These are phyloP conservation scores for Rhodotorula sp. DNA, from an alignment of 1,284 basidiomycete species.

Conservation along the genomic window DNA sequence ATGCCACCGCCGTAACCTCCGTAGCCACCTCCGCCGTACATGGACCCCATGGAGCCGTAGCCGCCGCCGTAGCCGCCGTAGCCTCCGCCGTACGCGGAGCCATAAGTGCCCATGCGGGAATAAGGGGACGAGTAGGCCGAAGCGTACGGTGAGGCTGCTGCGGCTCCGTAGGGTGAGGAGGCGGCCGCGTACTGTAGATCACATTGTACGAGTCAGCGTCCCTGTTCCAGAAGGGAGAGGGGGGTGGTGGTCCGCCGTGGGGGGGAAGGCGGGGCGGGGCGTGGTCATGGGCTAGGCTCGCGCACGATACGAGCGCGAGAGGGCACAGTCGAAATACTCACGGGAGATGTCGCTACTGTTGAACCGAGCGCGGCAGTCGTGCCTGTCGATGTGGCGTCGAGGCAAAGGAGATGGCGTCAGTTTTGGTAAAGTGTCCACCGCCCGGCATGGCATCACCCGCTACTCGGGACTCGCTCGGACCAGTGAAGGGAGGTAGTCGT, in stretches of 20 bases:
- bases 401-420: background rate
- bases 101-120: slow-evolving; percentile 3
- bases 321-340: too few relatives aligned
- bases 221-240: too few relatives aligned
- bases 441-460: too few relatives aligned
- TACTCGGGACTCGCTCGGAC: background rate
- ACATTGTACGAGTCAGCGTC: background rate
- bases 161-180: slow-evolving; percentile 14
- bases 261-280: too few relatives aligned
- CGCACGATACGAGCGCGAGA: too few relatives aligned
- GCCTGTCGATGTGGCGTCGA: background rate
- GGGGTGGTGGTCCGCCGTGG: too few relatives aligned
- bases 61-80: slow-evolving; percentile 13
- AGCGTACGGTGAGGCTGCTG: background rate
- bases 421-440: too few relatives aligned
- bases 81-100: slow-evolving; percentile 6
- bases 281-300: too few relatives aligned
- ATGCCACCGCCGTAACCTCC: slow-evolving; percentile 18
- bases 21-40: slow-evolving; percentile 14
- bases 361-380: background rate
- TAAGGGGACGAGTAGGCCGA: slow-evolving; percentile 8
- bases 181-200: background rate
- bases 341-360: background rate
- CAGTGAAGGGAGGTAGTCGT: background rate
- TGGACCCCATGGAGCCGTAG: slow-evolving; percentile 15